These are phyloP conservation scores for Juglanconis sp. DNA, from an alignment of 2,329 filamentous ascomycete genomes.

Conservation along the genomic window DNA sequence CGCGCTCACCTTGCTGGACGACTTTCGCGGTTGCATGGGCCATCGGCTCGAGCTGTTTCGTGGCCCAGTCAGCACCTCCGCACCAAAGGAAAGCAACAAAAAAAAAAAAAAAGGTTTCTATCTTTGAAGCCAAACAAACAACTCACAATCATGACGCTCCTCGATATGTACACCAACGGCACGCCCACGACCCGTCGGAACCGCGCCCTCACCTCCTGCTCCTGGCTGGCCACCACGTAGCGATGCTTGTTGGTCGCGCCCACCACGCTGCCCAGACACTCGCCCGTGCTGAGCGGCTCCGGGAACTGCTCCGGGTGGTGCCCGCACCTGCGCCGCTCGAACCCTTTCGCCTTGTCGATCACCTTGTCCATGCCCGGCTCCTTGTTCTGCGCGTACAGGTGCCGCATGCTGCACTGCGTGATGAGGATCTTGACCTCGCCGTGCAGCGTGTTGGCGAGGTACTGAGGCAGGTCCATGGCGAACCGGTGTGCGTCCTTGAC, in stretches of 20 bases:
- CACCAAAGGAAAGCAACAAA: constrained; percentile 25
- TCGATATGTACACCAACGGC: constrained; percentile 73
- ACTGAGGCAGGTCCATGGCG: constrained; percentile 73
- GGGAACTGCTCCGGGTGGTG: constrained; percentile 72
- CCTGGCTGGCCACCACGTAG: constrained; percentile 76
- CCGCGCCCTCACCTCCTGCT: constrained; percentile 57
- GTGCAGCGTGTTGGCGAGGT: constrained; percentile 40
- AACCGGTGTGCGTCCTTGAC: constrained; percentile 76
- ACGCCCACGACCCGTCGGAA: constrained; percentile 69
- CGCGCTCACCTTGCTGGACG: constrained; percentile 65
- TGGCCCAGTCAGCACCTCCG: neutral
- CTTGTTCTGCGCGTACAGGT: constrained; percentile 63
- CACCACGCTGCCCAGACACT: constrained; percentile 72
- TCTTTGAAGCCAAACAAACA: no score
- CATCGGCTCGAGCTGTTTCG: constrained; percentile 58
- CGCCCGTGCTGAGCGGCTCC: constrained; percentile 64
- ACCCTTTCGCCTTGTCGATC: constrained; percentile 70
- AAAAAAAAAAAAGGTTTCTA: constrained; percentile 43
- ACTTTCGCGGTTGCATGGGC: constrained; percentile 61
- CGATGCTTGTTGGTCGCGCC: constrained; percentile 81
- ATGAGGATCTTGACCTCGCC: constrained; percentile 79
- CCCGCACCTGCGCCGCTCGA: constrained; percentile 72
- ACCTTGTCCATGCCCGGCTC: constrained; percentile 54
- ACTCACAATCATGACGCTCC: constrained; percentile 71
- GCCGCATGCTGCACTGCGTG: constrained; percentile 64